Evolutionary conservation across 2,329 filamentous ascomycete genomes (phyloP).

Genomic region (Pyrenophora graminea): DNA sequence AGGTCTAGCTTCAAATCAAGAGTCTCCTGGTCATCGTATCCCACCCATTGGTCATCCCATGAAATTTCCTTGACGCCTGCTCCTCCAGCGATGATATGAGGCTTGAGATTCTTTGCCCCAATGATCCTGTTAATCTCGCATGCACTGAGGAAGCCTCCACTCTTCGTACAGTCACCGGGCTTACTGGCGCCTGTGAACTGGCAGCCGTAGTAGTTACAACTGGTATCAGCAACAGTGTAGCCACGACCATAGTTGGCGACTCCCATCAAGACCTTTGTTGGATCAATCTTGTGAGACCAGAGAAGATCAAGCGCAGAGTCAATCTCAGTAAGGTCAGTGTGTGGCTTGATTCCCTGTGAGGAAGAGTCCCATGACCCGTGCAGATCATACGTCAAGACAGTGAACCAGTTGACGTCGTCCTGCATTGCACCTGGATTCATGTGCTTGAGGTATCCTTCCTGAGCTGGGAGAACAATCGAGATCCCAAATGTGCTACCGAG

Average conservation of each 20-base stretch:
- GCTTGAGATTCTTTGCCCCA: slow-evolving; percentile 18
- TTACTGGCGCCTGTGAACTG: slow-evolving; percentile 22
- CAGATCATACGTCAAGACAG: slow-evolving; percentile 54
- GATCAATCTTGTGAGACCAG: slow-evolving; percentile 51
- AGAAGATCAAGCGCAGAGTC: slow-evolving; percentile 49
- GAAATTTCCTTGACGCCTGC: slow-evolving; percentile 43
- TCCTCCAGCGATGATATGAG: slow-evolving; percentile 28
- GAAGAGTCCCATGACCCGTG: slow-evolving; percentile 40
- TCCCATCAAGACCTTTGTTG: slow-evolving; percentile 52
- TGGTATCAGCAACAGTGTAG: slow-evolving; percentile 30
- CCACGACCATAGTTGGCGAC: slow-evolving; percentile 53
- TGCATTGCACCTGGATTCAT: slow-evolving; percentile 33
- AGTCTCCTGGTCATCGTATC: slow-evolving; percentile 47
- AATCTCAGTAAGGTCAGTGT: slow-evolving; percentile 57
- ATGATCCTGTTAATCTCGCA: slow-evolving; percentile 46
- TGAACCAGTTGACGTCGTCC: slow-evolving; percentile 48
- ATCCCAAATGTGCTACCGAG: slow-evolving; percentile 28
- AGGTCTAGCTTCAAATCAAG: slow-evolving; percentile 17
- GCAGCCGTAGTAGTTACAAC: slow-evolving; percentile 29
- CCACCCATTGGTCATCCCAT: slow-evolving; percentile 48
- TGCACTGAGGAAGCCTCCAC: slow-evolving; percentile 41
- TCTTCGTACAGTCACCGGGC: slow-evolving; percentile 27
- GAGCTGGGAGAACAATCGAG: slow-evolving; percentile 31
- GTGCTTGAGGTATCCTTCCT: slow-evolving; percentile 32
- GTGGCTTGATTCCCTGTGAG: slow-evolving; percentile 30